A percentile compares a stretch with the other conserved stretches of the same genome.
phyloP scores from a whole-genome alignment of 78 protist species.

The Isochrysis galbana region DNA sequence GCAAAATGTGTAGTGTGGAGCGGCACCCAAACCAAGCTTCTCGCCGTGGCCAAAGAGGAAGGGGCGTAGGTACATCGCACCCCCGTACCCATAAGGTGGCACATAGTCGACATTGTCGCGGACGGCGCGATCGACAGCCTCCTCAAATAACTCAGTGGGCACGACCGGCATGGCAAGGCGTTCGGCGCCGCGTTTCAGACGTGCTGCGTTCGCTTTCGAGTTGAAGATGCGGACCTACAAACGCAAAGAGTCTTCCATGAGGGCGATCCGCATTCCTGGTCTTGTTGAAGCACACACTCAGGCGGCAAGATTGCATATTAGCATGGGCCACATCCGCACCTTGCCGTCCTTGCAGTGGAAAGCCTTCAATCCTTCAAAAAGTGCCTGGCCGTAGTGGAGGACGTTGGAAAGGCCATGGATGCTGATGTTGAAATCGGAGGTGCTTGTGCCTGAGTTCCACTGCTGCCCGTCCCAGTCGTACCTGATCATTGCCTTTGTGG shows the following conservation, averaged over 20 bases:
- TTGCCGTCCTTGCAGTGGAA: conserved; percentile 24
- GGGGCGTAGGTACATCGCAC: conserved; percentile 38
- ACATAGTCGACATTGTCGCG: not conserved
- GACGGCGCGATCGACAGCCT: conserved; percentile 24
- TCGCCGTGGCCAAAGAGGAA: conserved; percentile 42
- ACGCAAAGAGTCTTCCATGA: too few species aligned
- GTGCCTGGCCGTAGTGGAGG: conserved; percentile 42
- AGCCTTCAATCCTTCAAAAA: conserved; percentile 41
- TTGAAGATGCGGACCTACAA: conserved; percentile 38
- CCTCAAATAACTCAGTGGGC: not conserved
- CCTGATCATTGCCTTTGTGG: not conserved
- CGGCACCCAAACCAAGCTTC: conserved; percentile 38
- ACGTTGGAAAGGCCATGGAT: conserved; percentile 34
- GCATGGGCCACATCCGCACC: too few species aligned
- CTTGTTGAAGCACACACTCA: too few species aligned
- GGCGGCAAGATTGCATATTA: too few species aligned
- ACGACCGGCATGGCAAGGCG: conserved; percentile 1
- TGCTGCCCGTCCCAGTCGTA: not conserved
- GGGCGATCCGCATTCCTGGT: too few species aligned
- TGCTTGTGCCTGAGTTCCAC: not conserved
- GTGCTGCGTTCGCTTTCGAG: conserved; percentile 10
- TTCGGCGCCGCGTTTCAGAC: not conserved
- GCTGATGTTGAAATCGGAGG: not conserved
- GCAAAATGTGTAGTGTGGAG: conserved; percentile 9
- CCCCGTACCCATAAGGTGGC: conserved; percentile 45